Base-by-base conservation (phyloP, 495 filamentous ascomycete species). In the Annulohypoxylon stygium region DNA sequence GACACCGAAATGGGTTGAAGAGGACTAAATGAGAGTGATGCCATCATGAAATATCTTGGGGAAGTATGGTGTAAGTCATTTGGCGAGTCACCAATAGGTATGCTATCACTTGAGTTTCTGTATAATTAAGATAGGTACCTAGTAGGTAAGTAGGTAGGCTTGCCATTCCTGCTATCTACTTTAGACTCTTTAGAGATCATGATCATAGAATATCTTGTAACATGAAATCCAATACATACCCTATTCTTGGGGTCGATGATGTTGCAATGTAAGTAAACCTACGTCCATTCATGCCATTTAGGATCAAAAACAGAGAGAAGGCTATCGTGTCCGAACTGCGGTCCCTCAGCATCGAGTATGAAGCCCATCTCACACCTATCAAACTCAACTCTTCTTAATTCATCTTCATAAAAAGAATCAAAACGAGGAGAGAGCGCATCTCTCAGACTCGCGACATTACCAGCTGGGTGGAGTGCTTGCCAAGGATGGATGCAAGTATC, bases 361-460 rank as follows among this genome's bases (percentile, higher is more conserved):
- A 91, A 90, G 8, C 90, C 90, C 39, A 76, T 61, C 76, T 89
- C 90, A 69, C 90, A 92, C 39, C 85, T 83, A 43, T 82, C 78
- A 68, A 86, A 92, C 6, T 81, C 80, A 0, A 92, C 84, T 33
- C 71, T 81, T 23, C 77, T 81, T 64, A 88, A 83, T 47, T 81
- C 67, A 3, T 74, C 59, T 11, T 79, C 79, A 65, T 92, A 92
- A 64, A 91, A 91, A 0, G 71, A 41, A 71, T 93, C 88, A 67
- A 85, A 90, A 9, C 81, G 67, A 16, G 81, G 36, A 4, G 81
- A 77, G 12, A 93, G 80, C 20, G 86, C 84, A 70, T 82, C 81
- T 20, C 65, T 66, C 26, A 85, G 67, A 48, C 74, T 81, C n/a
- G 67, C 73, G 41, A 85, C 81, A 53, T 81, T 81, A 3, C 85